A percentile compares a stretch with the other conserved stretches of the same genome.
These are phyloP conservation scores for Solioccasus polychromus DNA, from an alignment of 768 basidiomycete species.

Conservation along the genomic window DNA sequence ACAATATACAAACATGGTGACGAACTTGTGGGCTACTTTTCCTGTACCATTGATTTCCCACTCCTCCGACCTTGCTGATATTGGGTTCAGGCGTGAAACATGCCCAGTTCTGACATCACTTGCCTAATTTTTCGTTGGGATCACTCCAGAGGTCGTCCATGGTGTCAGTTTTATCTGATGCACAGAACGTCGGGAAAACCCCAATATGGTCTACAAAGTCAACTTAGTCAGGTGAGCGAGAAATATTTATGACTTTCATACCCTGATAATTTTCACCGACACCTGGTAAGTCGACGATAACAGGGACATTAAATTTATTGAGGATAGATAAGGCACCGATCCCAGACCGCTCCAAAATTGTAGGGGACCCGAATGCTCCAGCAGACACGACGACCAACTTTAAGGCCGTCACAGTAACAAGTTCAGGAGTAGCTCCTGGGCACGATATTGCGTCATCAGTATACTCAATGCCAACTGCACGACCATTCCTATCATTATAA, in stretches of 20 bases:
- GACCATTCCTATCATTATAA: slow-evolving; percentile 25
- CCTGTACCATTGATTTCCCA: slow-evolving; percentile 40
- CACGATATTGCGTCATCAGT: slow-evolving; percentile 24
- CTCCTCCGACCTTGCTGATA: slow-evolving; percentile 27
- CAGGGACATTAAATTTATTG: slow-evolving; percentile 24
- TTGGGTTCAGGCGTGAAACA: neutral
- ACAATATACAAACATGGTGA: neutral
- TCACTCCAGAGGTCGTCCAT: slow-evolving; percentile 45
- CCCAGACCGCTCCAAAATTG: slow-evolving; percentile 62
- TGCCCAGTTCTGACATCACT: slow-evolving; percentile 31
- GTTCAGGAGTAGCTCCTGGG: slow-evolving; percentile 6
- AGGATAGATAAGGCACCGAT: slow-evolving; percentile 55
- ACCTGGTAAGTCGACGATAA: slow-evolving; percentile 54
- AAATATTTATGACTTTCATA: slow-evolving; percentile 11
- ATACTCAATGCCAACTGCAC: slow-evolving; percentile 40
- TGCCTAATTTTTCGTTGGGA: slow-evolving; percentile 30
- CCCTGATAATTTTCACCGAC: slow-evolving; percentile 73
- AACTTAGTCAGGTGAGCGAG: neutral
- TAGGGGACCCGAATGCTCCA: slow-evolving; percentile 55
- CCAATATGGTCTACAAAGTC: slow-evolving; percentile 29
- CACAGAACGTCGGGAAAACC: slow-evolving; percentile 31
- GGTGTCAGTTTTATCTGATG: slow-evolving; percentile 43
- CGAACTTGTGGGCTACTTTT: slow-evolving; percentile 53
- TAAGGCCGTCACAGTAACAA: slow-evolving; percentile 24
- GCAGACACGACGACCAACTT: slow-evolving; percentile 48